Conservation (phyloP, 2,329 filamentous ascomycete genomes). For the Shiraia sp. region DNA sequence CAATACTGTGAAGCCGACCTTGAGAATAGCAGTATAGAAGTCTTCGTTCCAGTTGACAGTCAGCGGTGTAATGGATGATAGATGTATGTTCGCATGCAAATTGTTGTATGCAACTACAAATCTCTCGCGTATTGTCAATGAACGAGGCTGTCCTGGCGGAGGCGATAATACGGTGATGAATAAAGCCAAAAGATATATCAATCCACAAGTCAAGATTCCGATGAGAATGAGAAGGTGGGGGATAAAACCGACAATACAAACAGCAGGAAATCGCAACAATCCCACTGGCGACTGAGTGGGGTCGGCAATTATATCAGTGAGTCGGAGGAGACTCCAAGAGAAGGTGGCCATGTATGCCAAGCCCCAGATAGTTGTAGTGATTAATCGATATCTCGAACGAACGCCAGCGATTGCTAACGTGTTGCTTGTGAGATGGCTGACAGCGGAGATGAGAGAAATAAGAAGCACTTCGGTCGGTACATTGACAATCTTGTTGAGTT, state of each 20-base stretch:
- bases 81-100: conserved; percentile 86
- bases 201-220: conserved; percentile 75
- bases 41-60: conserved; percentile 86
- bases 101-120: conserved; percentile 77
- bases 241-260: conserved; percentile 93
- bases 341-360: conserved; percentile 87
- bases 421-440: conserved; percentile 87
- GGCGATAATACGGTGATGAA: conserved; percentile 72
- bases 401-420: conserved; percentile 77
- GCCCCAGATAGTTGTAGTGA: conserved; percentile 89
- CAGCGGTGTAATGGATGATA: conserved; percentile 68
- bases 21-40: conserved; percentile 88
- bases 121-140: conserved; percentile 60
- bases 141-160: conserved; percentile 54
- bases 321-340: conserved; percentile 68
- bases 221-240: conserved; percentile 85
- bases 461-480: conserved; percentile 87
- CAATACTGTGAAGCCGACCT: conserved; percentile 83
- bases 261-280: conserved; percentile 84
- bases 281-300: conserved; percentile 59
- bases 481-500: conserved; percentile 80
- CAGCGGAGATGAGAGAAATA: conserved; percentile 82
- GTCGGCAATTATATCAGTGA: conserved; percentile 41
- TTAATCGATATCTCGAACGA: conserved; percentile 76
- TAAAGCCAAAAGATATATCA: conserved; percentile 79